These are phyloP conservation scores for Casuarina glauca DNA, from an alignment of 306 rosid species.

Conservation along the genomic window DNA sequence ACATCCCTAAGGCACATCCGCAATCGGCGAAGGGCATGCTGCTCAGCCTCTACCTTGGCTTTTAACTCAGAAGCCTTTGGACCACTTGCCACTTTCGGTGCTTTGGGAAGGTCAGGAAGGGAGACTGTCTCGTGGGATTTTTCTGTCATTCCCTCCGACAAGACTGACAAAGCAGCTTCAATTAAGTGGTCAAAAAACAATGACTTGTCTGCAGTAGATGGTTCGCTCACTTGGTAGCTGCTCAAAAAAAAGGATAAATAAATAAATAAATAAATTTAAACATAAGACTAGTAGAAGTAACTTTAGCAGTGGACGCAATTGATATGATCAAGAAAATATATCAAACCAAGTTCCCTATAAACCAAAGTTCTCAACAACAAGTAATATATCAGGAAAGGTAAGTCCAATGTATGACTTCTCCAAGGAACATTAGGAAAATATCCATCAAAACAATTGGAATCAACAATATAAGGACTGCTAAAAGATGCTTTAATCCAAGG, in stretches of 20 bases:
- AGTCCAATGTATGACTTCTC: not conserved
- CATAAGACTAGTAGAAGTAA: slow-evolving; percentile 24
- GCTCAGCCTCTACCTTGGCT: slow-evolving; percentile 94
- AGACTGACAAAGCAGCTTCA: slow-evolving; percentile 78
- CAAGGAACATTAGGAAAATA: not conserved
- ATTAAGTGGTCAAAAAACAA: slow-evolving; percentile 64
- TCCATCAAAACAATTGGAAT: not conserved
- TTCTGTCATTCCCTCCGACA: slow-evolving; percentile 56
- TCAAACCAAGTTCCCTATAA: slow-evolving; percentile 10
- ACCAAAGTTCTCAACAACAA: not conserved
- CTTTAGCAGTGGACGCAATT: slow-evolving; percentile 4
- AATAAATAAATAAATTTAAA: slow-evolving; percentile 9
- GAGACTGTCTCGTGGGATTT: slow-evolving; percentile 46
- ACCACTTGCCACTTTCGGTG: slow-evolving; percentile 80
- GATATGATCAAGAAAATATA: not conserved
- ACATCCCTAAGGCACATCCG: slow-evolving; percentile 99
- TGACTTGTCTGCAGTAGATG: slow-evolving; percentile 65
- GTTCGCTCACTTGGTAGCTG: slow-evolving; percentile 75
- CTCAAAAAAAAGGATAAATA: slow-evolving; percentile 8
- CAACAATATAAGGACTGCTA: not conserved
- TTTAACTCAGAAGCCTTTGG: slow-evolving; percentile 88
- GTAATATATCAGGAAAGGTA: not conserved
- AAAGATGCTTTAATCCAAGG: slow-evolving; percentile 10
- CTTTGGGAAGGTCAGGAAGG: slow-evolving; percentile 87
- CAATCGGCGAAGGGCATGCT: slow-evolving; percentile 93